Evolutionary conservation across 257 asterid genomes (phyloP).

Genomic region (Nicotiana tomentosiformis): DNA sequence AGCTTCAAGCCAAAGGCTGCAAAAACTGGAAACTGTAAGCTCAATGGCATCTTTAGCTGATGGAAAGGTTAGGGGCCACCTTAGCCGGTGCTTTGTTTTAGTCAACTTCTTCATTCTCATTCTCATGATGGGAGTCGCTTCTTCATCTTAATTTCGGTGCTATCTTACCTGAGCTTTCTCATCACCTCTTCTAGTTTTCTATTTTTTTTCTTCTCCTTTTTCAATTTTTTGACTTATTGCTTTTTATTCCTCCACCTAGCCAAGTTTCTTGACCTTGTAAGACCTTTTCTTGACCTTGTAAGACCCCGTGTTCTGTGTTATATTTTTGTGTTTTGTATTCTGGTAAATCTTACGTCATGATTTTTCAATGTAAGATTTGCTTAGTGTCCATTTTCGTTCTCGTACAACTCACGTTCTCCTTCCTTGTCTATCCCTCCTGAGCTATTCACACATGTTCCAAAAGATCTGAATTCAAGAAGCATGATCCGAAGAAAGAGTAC

Average conservation of each 20-base stretch:
- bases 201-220: neutral
- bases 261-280: slow-evolving; percentile 68
- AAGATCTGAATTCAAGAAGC: neutral
- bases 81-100: neutral
- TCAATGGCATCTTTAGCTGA: slow-evolving; percentile 9
- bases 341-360: slow-evolving; percentile 12
- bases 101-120: neutral
- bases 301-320: slow-evolving; percentile 37
- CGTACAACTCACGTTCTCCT: slow-evolving; percentile 72
- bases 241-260: slow-evolving; percentile 23
- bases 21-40: slow-evolving; percentile 20
- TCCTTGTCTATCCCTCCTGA: slow-evolving; percentile 99
- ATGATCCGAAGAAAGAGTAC: slow-evolving; percentile 1
- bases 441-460: slow-evolving; percentile 30
- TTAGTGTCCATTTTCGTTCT: slow-evolving; percentile 8
- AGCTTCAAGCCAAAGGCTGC: slow-evolving; percentile 10
- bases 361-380: slow-evolving; percentile 18
- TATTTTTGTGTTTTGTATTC: neutral
- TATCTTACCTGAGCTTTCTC: slow-evolving; percentile 84
- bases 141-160: slow-evolving; percentile 42
- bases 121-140: neutral
- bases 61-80: slow-evolving; percentile 1
- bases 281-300: slow-evolving; percentile 99
- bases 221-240: slow-evolving; percentile 54
- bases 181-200: neutral